Evolutionary conservation across 2,329 filamentous ascomycete species (phyloP).

Genomic region (Coleophoma cylindrospora): DNA sequence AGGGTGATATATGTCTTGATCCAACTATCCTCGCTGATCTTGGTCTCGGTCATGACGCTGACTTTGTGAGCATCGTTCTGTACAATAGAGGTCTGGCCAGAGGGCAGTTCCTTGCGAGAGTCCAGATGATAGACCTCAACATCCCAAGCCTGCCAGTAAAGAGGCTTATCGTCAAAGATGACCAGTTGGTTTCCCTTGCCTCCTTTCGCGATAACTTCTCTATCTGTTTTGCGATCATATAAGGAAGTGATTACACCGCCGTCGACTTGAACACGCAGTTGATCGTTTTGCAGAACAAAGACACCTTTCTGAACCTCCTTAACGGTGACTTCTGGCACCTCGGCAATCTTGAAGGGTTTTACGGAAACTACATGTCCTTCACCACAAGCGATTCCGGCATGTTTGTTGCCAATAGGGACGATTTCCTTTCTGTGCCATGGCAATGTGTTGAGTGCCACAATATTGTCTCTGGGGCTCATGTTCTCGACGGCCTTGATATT

Average conservation of each 20-base stretch:
- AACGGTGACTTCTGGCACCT: slow-evolving; percentile 46
- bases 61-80: slow-evolving; percentile 72
- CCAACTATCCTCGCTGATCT: slow-evolving; percentile 82
- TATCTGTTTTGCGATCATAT: slow-evolving; percentile 65
- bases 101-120: slow-evolving; percentile 71
- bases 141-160: slow-evolving; percentile 98
- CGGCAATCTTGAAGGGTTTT: slow-evolving; percentile 41
- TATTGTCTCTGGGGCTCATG: slow-evolving; percentile 36
- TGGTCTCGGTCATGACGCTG: slow-evolving; percentile 76
- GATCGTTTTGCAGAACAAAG: slow-evolving; percentile 75
- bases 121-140: slow-evolving; percentile 95
- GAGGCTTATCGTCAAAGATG: slow-evolving; percentile 92
- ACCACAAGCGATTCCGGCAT: slow-evolving; percentile 51
- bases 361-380: slow-evolving; percentile 47
- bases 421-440: slow-evolving; percentile 80
- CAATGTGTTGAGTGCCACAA: slow-evolving; percentile 75
- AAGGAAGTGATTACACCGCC: slow-evolving; percentile 79
- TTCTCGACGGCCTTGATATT: slow-evolving; percentile 48
- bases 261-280: slow-evolving; percentile 68
- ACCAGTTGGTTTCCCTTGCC: slow-evolving; percentile 87
- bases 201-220: slow-evolving; percentile 71
- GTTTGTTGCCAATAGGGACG: slow-evolving; percentile 52
- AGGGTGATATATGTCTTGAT: slow-evolving; percentile 83
- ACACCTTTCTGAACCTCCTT: slow-evolving; percentile 50
- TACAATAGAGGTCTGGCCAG: slow-evolving; percentile 63